Percentiles rank a stretch among this genome's conserved stretches.
Conservation (phyloP, 2,329 filamentous ascomycete species). For the Sporothrix pseudoabietina region DNA sequence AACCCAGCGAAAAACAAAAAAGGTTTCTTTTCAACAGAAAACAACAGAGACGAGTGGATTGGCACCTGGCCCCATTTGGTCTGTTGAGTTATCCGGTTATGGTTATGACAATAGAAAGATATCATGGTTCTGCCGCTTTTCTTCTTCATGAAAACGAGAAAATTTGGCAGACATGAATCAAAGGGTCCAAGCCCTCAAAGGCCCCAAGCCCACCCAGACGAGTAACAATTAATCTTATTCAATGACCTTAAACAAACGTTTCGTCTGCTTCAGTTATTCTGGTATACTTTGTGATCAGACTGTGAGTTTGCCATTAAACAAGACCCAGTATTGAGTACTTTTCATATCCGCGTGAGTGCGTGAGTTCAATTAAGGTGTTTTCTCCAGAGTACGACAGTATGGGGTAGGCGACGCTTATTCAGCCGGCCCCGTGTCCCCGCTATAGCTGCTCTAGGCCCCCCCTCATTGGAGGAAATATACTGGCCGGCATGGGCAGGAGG, state of each 20-base stretch:
- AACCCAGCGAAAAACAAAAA: conserved; percentile 1
- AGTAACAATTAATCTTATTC: background rate
- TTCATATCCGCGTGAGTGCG: background rate
- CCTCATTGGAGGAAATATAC: conserved; percentile 23
- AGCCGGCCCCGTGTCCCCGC: background rate
- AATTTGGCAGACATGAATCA: background rate
- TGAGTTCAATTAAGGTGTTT: background rate
- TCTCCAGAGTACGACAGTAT: background rate
- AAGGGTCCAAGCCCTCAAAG: conserved; percentile 5
- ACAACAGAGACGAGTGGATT: background rate
- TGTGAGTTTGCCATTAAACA: background rate
- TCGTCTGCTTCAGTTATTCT: background rate
- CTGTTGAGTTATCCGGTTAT: background rate
- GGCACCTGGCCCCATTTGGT: background rate
- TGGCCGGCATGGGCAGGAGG: conserved; percentile 5
- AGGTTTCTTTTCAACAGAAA: background rate
- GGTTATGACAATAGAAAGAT: conserved; percentile 7
- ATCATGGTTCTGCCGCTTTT: background rate
- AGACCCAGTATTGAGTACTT: background rate
- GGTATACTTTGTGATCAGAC: background rate
- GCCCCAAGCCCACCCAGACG: background rate
- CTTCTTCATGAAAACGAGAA: background rate
- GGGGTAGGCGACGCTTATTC: conserved; percentile 13
- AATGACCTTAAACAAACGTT: background rate
- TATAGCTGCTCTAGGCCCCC: background rate